phyloP scores from a whole-genome alignment of 352 stramenopile genomes.

The Phytophthora pseudosyringae region DNA sequence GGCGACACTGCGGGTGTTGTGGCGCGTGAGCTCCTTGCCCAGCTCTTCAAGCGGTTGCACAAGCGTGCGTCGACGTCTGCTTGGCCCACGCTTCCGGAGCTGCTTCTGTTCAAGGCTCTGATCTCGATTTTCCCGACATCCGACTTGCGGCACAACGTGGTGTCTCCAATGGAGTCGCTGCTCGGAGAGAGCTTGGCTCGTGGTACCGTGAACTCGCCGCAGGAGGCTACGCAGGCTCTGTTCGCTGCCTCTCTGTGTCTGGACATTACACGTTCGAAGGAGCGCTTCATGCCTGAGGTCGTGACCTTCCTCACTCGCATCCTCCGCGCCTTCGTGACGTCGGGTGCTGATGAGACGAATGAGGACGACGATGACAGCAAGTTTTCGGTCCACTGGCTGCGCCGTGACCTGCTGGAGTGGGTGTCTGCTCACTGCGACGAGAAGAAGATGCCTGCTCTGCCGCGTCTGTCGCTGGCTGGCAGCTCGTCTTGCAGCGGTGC shows the following conservation, averaged over 20 bases:
- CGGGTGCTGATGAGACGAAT: conserved; percentile 11
- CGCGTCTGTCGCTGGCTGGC: conserved; percentile 45
- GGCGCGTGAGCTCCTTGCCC: conserved; percentile 89
- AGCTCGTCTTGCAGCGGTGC: conserved; percentile 52
- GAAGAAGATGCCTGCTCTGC: conserved; percentile 37
- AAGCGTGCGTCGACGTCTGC: conserved; percentile 54
- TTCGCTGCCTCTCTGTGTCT: conserved; percentile 76
- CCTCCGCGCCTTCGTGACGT: conserved; percentile 56
- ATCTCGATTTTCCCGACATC: conserved; percentile 94
- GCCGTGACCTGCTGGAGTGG: conserved; percentile 55
- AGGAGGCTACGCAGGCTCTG: conserved; percentile 88
- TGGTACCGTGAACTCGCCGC: conserved; percentile 64
- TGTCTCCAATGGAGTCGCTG: conserved; percentile 93
- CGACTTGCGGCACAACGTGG: conserved; percentile 94
- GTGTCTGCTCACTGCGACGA: conserved; percentile 20
- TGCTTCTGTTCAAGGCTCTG: conserved; percentile 92
- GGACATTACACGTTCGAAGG: conserved; percentile 85
- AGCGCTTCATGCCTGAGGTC: conserved; percentile 91
- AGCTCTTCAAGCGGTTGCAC: conserved; percentile 90
- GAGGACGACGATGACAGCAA: conserved; percentile 23
- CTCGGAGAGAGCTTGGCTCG: conserved; percentile 90
- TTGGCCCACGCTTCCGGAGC: conserved; percentile 88
- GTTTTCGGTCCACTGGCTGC: conserved; percentile 51
- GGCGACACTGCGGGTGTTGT: conserved; percentile 88
- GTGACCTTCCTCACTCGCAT: conserved; percentile 58